Evolutionary conservation across 139 green algal species (phyloP), one percentile per base, ranked within the genome.

Genomic region (Mesotaenium endlicherianum): DNA sequence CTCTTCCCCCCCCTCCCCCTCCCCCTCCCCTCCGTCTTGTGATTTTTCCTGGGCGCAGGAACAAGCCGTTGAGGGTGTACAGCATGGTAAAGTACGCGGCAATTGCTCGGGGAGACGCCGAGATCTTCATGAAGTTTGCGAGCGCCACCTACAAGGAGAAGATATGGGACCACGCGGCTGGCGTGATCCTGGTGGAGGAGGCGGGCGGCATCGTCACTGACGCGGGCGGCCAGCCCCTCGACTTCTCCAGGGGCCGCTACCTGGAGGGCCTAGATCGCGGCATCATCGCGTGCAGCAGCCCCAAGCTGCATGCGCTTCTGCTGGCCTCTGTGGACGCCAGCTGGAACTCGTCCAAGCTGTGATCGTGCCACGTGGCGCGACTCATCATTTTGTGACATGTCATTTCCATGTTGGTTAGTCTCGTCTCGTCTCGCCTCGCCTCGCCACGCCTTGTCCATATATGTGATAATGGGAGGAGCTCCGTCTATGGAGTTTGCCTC

Each of bases 71-170:
- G 43, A 34, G 86, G 1, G 80, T 88, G 30, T 87, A 90, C 50
- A 90, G 82, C 55, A 91, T 92, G 83, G 82, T 72, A 3, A 91
- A 91, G 60, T 91, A 91, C 64, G 88, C 77, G 1, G 77, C 68
- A 30, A 78, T 91, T 38, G 88, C 88, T 0, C 34, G 75, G 20
- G 88, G 87, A 2, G 83, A 91, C 30, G 88, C 88, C 3, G 83
- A 90, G 44, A 86, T 90, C 55, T 91, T 91, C 76, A 91, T 91
- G 88, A 89, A 88, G 68, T 91, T 91, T 68, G 88, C 88, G 4
- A 80, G 75, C 3, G 69, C 72, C 17, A 68, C 31, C 3, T 91
- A 91, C 82, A 80, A 81, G 50, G 88, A 91, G 83, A 90, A 87
- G 60, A 60, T 87, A 77, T 92, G 89, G 89, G 89, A 92, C 77